Evolutionary conservation across 495 filamentous ascomycete species (phyloP), one percentile per base, ranked within the genome.

Genomic region (Pseudotulostoma volvatum): DNA sequence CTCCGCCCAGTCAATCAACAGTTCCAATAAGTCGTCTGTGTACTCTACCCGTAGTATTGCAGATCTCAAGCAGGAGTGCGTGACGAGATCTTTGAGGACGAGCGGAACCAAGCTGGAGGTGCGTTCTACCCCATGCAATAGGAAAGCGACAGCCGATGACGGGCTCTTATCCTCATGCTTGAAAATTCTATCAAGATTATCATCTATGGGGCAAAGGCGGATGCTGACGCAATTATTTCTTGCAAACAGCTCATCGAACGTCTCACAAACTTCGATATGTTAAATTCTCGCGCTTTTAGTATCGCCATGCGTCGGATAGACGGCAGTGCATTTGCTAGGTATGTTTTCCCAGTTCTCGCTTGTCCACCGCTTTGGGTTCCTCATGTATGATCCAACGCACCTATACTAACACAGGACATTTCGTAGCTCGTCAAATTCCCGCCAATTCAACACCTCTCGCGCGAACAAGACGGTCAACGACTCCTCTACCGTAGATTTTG

Each of bases 401-500:
- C 7, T 7, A 5, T 15, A 34, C 8, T 16, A 16, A 1, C 7
- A 4, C 20, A 41, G 34, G 4, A 8, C 30, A n/a, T 7, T 51
- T 47, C n/a, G 18, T 23, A 38, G 37, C 20, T 38, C 23, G 31
- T 34, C 35, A 32, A 20, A 19, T 31, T 33, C 55, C 49, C 73
- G 71, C 38, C 61, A 64, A 47, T 76, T 76, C 66, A 77, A 76
- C 54, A 72, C 69, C 45, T 67, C 62, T 46, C 70, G 69, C 39
- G 50, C 64, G 42, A 57, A 62, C 37, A 73, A 74, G 50, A 51
- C 67, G 40, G 56, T 67, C 41, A 61, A 66, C 44, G 74, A 78
- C 60, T 58, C 55, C 42, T 74, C 71, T 31, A 70, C 73, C 19
- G 73, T 79, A 38, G 75, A 78, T 61, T 74, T 77, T 44, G 66